Conservation (phyloP, 164 flowering plant genomes). For the Tetrastigma voinierianum region DNA sequence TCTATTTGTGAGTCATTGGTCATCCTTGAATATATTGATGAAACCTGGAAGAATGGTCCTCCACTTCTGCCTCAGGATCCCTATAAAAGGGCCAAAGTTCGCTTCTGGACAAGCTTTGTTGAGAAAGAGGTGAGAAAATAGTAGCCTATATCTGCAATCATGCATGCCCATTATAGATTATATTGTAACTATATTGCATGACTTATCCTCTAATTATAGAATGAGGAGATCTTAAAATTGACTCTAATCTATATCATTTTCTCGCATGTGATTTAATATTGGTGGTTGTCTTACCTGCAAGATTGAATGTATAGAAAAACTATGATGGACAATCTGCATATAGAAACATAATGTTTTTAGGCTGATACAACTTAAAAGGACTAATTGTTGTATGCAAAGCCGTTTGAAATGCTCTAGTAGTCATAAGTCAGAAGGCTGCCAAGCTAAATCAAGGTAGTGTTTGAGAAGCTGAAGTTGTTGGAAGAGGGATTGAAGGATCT, state of each 20-base stretch:
- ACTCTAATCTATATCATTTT: too few relatives aligned
- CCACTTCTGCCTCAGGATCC: too few relatives aligned
- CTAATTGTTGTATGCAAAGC: constrained; percentile 8
- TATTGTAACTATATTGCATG: too few relatives aligned
- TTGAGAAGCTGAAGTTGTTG: constrained; percentile 20
- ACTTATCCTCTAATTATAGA: too few relatives aligned
- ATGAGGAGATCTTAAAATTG: too few relatives aligned
- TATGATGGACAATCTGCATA: background rate
- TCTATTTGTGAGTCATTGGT: constrained; percentile 31
- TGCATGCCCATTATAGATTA: too few relatives aligned
- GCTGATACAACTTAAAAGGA: background rate
- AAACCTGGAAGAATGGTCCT: constrained; percentile 24
- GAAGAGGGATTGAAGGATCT: constrained; percentile 18
- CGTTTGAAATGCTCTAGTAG: constrained; percentile 6
- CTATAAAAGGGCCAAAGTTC: too few relatives aligned
- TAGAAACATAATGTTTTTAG: background rate
- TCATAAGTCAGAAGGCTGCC: constrained; percentile 17
- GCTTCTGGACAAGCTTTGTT: too few relatives aligned
- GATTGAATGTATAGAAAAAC: background rate
- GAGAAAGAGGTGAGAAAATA: too few relatives aligned
- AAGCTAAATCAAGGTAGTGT: constrained; percentile 17
- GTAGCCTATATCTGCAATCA: too few relatives aligned
- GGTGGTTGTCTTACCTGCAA: too few relatives aligned
- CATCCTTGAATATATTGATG: constrained; percentile 41
- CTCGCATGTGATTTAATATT: too few relatives aligned